Evolutionary conservation across 257 asterid species (phyloP).

Genomic region (Primulina huaijiensis): DNA sequence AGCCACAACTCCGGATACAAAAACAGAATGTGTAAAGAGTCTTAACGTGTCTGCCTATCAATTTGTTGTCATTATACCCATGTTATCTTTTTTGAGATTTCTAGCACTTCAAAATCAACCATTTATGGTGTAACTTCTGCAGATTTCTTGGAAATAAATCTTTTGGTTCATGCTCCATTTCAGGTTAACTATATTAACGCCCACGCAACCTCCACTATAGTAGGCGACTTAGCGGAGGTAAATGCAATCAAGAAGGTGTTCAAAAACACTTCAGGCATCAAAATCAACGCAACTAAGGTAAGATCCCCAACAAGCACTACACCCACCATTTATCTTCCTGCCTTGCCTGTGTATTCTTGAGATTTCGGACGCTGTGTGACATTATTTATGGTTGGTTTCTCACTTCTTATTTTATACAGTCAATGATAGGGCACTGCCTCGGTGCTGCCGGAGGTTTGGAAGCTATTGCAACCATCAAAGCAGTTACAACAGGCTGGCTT

Average conservation of each 20-base stretch:
- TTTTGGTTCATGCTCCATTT: conserved; percentile 16
- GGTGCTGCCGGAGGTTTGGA: conserved; percentile 98
- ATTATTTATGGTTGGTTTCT: neutral
- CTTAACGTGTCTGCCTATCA: neutral
- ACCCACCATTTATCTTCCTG: conserved; percentile 10
- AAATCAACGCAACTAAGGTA: conserved; percentile 91
- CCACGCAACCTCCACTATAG: conserved; percentile 90
- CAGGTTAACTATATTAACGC: conserved; percentile 95
- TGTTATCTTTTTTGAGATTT: neutral
- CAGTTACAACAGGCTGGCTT: conserved; percentile 89
- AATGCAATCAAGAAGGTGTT: conserved; percentile 91
- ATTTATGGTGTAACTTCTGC: conserved; percentile 4
- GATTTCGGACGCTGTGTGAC: neutral
- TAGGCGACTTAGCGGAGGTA: conserved; percentile 90
- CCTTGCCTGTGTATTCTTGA: neutral
- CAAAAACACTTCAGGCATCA: conserved; percentile 71
- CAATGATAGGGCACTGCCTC: conserved; percentile 95
- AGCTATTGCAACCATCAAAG: conserved; percentile 87
- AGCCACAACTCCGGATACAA: neutral
- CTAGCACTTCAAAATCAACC: neutral
- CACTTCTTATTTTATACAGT: conserved; percentile 43
- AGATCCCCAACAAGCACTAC: neutral
- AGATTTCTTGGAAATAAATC: neutral
- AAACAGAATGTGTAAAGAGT: neutral
- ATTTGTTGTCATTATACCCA: neutral